phyloP scores from a whole-genome alignment of 1,139 yeast species.

The Pneumocystis wakefieldiae region DNA sequence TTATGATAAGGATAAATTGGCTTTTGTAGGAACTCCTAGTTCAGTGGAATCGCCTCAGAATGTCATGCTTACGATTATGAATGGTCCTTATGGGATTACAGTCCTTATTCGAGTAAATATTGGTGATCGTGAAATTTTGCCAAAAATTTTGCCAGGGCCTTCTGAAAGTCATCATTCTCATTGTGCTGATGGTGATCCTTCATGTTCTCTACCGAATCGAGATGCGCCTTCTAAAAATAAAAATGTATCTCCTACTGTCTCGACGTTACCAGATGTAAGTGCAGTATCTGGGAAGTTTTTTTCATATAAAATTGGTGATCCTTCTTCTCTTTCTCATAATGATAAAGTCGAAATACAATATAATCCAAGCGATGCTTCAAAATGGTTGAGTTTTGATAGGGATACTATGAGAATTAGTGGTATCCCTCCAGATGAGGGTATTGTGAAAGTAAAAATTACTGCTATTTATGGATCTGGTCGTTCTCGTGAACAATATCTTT shows the following conservation, averaged over 20 bases:
- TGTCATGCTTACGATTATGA: slow-evolving; percentile 14
- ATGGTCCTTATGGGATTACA: slow-evolving; percentile 5
- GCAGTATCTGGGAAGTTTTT: neutral
- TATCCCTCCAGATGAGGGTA: neutral
- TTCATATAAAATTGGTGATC: neutral
- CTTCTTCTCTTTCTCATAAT: neutral
- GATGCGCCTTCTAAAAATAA: too few relatives aligned
- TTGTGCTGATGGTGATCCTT: too few relatives aligned
- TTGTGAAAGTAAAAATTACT: neutral
- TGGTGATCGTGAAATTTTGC: too few relatives aligned
- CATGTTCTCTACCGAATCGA: neutral
- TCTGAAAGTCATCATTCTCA: too few relatives aligned
- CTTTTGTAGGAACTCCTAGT: slow-evolving; percentile 60
- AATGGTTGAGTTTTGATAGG: neutral
- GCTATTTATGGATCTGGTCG: neutral
- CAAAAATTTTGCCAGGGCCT: too few relatives aligned
- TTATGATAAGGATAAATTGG: slow-evolving; percentile 47
- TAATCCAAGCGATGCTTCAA: neutral
- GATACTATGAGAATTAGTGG: neutral
- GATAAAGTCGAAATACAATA: neutral
- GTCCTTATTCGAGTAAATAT: neutral
- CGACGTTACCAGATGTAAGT: neutral
- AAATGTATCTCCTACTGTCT: neutral
- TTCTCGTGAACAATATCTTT: neutral
- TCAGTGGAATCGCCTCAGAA: slow-evolving; percentile 9